A percentile compares a stretch with the other conserved stretches of the same genome.
Conservation (phyloP, 345 rosid species). For the Hibiscus mutabilis region DNA sequence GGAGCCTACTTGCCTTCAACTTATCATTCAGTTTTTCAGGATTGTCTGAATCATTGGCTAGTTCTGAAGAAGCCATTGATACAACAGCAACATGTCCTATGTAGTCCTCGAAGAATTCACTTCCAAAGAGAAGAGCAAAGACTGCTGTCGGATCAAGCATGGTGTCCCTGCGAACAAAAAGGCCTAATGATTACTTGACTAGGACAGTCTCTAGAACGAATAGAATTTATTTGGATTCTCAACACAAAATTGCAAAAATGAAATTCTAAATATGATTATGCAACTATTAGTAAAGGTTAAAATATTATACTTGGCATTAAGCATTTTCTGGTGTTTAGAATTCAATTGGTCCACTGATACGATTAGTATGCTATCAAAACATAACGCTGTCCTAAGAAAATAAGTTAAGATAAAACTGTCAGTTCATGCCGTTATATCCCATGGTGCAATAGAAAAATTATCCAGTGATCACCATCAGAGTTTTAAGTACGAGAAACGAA, state of each 20-base stretch:
- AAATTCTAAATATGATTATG: no score
- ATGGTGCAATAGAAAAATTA: no score
- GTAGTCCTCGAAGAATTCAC: constrained; percentile 91
- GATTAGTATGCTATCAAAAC: not conserved
- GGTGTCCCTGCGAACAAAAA: constrained; percentile 45
- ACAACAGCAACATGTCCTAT: constrained; percentile 85
- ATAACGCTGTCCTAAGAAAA: no score
- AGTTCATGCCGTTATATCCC: no score
- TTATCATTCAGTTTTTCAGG: constrained; percentile 60
- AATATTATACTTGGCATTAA: not conserved
- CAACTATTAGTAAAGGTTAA: not conserved
- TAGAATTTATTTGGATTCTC: no score
- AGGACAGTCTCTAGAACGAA: no score
- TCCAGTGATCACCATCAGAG: no score
- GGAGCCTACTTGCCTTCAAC: constrained; percentile 49
- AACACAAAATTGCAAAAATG: no score
- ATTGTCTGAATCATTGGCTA: constrained; percentile 42
- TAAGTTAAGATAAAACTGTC: no score
- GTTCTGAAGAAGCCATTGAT: constrained; percentile 78
- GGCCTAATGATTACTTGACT: not conserved
- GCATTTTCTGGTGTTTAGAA: not conserved
- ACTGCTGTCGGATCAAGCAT: constrained; percentile 85
- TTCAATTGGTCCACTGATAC: not conserved
- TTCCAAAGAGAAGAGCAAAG: constrained; percentile 91
- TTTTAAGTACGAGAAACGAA: no score